A percentile compares a stretch with the other conserved stretches of the same genome.
Evolutionary conservation across 1,139 yeast genomes (phyloP).

Genomic region (Diutina scorzettiae): DNA sequence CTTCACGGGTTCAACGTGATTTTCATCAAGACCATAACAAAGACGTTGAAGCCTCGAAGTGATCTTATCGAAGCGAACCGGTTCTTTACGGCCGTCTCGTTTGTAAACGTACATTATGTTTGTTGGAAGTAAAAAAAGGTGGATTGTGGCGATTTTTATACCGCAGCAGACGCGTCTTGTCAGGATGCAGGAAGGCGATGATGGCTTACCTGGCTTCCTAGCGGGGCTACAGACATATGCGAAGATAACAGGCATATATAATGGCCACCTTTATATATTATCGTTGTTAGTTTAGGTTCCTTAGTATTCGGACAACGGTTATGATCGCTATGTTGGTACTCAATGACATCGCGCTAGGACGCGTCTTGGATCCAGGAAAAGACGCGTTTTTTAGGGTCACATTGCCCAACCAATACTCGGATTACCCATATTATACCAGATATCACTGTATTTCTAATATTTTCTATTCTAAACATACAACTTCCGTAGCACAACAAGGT

Average conservation of each 20-base stretch:
- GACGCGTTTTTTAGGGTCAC: no score
- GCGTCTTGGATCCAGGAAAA: no score
- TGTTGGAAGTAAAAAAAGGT: neutral
- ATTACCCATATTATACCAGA: no score
- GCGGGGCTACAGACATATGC: neutral
- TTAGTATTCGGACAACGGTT: no score
- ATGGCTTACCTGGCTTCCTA: neutral
- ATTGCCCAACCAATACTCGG: no score
- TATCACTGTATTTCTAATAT: no score
- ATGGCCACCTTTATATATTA: no score
- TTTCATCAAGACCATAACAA: conserved; percentile 76
- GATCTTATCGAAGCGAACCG: conserved; percentile 66
- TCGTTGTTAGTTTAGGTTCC: no score
- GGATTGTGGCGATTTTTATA: neutral
- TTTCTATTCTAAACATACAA: no score
- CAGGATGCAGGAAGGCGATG: neutral
- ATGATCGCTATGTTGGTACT: no score
- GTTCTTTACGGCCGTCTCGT: conserved; percentile 75
- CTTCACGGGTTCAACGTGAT: conserved; percentile 78
- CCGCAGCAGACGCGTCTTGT: conserved; percentile 1
- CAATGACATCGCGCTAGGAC: no score
- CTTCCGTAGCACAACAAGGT: no score
- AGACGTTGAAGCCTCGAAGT: conserved; percentile 40
- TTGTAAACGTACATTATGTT: conserved; percentile 37
- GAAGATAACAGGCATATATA: neutral